Evolutionary conservation across 2,329 filamentous ascomycete genomes (phyloP).

Genomic region (Diaporthe vexans): DNA sequence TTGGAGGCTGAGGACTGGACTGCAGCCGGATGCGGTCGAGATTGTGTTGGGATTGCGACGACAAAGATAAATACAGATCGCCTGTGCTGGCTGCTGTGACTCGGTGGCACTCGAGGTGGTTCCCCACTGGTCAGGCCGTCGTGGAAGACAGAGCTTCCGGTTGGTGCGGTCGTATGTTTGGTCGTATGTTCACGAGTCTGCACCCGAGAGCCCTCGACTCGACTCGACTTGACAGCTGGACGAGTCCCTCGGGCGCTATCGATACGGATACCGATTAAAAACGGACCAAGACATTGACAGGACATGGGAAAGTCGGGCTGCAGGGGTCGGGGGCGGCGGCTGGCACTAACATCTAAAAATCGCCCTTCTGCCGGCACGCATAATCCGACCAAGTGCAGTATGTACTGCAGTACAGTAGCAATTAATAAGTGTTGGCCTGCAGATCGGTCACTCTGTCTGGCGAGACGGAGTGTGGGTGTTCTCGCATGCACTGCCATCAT

Average conservation of each 20-base stretch:
- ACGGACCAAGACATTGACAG: background rate
- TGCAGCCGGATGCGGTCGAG: background rate
- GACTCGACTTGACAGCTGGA: conserved; percentile 29
- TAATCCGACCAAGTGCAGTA: background rate
- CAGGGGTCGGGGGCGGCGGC: background rate
- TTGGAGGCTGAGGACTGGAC: background rate
- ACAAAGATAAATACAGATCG: conserved; percentile 14
- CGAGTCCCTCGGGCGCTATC: conserved; percentile 18
- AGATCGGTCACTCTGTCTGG: conserved; percentile 1
- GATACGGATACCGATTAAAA: conserved; percentile 9
- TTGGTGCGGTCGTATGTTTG: conserved; percentile 28
- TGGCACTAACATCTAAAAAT: conserved; percentile 6
- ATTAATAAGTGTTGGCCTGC: conserved; percentile 9
- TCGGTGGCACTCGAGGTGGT: background rate
- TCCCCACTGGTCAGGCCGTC: conserved; percentile 21
- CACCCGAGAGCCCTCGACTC: conserved; percentile 15
- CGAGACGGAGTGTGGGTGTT: conserved; percentile 2
- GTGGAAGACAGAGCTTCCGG: conserved; percentile 36
- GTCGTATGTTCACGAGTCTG: conserved; percentile 23
- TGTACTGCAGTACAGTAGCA: background rate
- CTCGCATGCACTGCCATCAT: conserved; percentile 14
- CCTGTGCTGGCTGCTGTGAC: background rate
- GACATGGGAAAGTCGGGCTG: background rate
- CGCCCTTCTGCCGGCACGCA: background rate
- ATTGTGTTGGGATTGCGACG: no score